These are phyloP conservation scores for Fusarium falciforme DNA, from an alignment of 2,329 filamentous ascomycete species.

Conservation along the genomic window DNA sequence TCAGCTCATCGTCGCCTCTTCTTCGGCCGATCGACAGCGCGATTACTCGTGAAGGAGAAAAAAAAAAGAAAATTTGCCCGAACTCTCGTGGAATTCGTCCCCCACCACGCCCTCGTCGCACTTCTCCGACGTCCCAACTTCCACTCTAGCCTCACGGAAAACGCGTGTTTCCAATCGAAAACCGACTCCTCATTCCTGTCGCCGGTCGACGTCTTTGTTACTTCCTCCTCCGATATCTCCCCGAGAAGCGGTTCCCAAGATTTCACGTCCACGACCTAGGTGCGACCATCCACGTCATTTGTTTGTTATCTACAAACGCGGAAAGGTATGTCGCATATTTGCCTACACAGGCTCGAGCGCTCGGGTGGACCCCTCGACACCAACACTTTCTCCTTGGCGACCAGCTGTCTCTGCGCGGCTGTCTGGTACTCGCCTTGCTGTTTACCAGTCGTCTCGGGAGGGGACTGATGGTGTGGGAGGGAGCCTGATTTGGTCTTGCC, in stretches of 20 bases:
- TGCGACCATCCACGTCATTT: slow-evolving; percentile 39
- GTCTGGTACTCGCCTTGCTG: slow-evolving; percentile 18
- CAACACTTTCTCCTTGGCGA: slow-evolving; percentile 6
- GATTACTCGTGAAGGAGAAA: slow-evolving; percentile 28
- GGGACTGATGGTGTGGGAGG: slow-evolving; percentile 4
- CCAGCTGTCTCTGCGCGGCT: slow-evolving; percentile 7
- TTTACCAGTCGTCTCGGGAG: slow-evolving; percentile 11
- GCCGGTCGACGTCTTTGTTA: slow-evolving; percentile 40
- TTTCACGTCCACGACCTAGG: slow-evolving; percentile 15
- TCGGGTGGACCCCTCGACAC: slow-evolving; percentile 24
- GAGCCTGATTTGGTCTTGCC: slow-evolving; percentile 7
- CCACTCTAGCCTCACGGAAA: slow-evolving; percentile 14
- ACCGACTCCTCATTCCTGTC: slow-evolving; percentile 35
- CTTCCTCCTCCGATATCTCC: slow-evolving; percentile 15
- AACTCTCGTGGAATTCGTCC: slow-evolving; percentile 15
- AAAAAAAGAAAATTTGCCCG: slow-evolving; percentile 26
- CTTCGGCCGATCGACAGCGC: slow-evolving; percentile 26
- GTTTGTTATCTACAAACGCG: slow-evolving; percentile 36
- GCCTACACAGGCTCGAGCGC: slow-evolving; percentile 5
- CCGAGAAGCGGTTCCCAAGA: slow-evolving; percentile 31
- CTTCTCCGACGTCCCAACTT: neutral
- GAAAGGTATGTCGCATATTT: slow-evolving; percentile 37
- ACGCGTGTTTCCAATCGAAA: slow-evolving; percentile 16
- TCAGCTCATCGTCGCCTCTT: slow-evolving; percentile 5
- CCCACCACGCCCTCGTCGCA: slow-evolving; percentile 21